Conservation (phyloP, 139 green algal genomes). For the Coelastrella sp. region DNA sequence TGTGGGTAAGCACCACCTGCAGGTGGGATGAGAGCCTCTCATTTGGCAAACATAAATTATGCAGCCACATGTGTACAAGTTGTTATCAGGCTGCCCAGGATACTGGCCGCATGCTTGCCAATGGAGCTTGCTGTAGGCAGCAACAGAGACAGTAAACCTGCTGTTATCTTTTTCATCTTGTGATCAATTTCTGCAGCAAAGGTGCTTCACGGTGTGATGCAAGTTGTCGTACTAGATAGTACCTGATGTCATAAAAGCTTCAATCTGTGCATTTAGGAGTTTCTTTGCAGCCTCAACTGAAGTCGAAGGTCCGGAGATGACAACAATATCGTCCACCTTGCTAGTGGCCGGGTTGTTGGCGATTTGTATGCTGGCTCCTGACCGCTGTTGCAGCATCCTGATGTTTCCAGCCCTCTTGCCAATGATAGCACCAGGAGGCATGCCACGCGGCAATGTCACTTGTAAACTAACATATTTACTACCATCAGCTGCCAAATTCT, state of each 20-base stretch:
- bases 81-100: no score
- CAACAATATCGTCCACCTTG: background rate
- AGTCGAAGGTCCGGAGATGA: background rate
- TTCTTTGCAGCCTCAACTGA: background rate
- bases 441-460: background rate
- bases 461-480: background rate
- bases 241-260: slow-evolving; percentile 5
- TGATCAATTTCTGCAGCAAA: no score
- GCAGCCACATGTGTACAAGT: no score
- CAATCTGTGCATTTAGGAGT: background rate
- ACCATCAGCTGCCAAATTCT: no score
- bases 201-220: background rate
- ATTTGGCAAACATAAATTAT: no score
- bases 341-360: background rate
- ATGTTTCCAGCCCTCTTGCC: slow-evolving; percentile 1
- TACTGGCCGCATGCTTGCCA: no score
- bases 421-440: background rate
- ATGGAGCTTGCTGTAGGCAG: no score
- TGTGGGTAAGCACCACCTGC: background rate
- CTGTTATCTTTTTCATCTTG: no score
- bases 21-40: background rate
- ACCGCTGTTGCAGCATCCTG: slow-evolving; percentile 23
- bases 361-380: background rate
- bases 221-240: background rate
- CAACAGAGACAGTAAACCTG: no score